These are phyloP conservation scores for Daldinia grandis DNA, from an alignment of 495 filamentous ascomycete species.

Conservation along the genomic window DNA sequence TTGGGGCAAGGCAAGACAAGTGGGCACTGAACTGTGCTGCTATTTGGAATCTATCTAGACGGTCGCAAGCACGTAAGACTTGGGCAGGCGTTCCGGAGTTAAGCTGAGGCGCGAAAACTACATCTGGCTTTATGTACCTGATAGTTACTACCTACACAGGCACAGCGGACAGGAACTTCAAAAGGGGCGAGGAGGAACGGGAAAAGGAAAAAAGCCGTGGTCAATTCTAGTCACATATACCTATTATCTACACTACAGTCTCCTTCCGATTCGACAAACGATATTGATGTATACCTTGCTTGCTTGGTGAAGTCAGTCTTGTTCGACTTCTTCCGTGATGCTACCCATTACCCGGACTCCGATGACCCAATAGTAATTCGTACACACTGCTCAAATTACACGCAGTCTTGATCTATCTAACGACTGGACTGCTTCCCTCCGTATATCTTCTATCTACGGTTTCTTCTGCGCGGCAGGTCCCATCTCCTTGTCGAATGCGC, in stretches of 20 bases:
- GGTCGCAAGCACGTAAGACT: not conserved
- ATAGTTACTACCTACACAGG: not conserved
- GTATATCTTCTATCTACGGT: slow-evolving; percentile 60
- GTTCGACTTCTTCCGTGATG: slow-evolving; percentile 33
- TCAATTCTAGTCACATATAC: slow-evolving; percentile 32
- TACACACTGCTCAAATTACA: slow-evolving; percentile 35
- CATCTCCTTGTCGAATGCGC: slow-evolving; percentile 96
- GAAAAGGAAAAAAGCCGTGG: slow-evolving; percentile 5
- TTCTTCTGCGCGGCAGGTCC: slow-evolving; percentile 88
- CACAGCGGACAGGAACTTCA: not conserved
- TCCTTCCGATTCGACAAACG: slow-evolving; percentile 29
- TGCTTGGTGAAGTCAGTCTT: slow-evolving; percentile 16
- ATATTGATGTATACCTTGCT: slow-evolving; percentile 8
- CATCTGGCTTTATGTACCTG: too few relatives aligned
- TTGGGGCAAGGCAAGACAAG: too few relatives aligned
- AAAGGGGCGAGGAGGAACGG: not conserved
- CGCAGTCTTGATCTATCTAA: slow-evolving; percentile 16
- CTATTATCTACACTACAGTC: slow-evolving; percentile 37
- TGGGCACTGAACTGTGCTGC: not conserved
- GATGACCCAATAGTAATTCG: slow-evolving; percentile 37
- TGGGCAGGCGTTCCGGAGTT: slow-evolving; percentile 35
- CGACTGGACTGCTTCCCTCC: not conserved
- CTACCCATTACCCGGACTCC: slow-evolving; percentile 44
- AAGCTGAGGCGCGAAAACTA: not conserved
- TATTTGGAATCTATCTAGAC: not conserved